Evolutionary conservation across 495 filamentous ascomycete species (phyloP).

Genomic region (Hypoxylon fragiforme): DNA sequence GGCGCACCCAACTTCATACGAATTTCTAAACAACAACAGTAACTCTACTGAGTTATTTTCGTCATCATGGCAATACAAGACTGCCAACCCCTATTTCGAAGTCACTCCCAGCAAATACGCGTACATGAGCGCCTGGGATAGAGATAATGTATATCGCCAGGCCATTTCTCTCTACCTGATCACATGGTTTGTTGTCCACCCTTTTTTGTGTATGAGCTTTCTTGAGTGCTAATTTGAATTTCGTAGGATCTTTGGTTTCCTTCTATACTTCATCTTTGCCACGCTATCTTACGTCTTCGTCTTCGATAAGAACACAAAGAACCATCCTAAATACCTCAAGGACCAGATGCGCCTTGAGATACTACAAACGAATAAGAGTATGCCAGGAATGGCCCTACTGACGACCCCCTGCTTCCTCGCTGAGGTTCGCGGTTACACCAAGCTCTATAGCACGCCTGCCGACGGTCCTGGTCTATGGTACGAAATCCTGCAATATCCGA

Average conservation of each 20-base stretch:
- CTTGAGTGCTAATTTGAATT: slow-evolving; percentile 18
- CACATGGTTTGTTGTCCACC: slow-evolving; percentile 69
- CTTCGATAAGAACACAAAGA: slow-evolving; percentile 88
- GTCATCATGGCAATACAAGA: slow-evolving; percentile 63
- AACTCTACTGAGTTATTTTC: slow-evolving; percentile 45
- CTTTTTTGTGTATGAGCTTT: slow-evolving; percentile 7
- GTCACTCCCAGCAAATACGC: slow-evolving; percentile 76
- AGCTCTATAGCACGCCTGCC: slow-evolving; percentile 76
- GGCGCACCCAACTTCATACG: slow-evolving; percentile 52
- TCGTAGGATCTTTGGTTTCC: slow-evolving; percentile 78
- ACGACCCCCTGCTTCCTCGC: slow-evolving; percentile 81
- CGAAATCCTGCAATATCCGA: slow-evolving; percentile 82
- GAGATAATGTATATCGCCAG: slow-evolving; percentile 83
- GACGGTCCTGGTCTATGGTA: slow-evolving; percentile 77
- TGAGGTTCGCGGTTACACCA: slow-evolving; percentile 84
- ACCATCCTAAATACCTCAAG: slow-evolving; percentile 93
- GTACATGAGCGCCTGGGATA: slow-evolving; percentile 75
- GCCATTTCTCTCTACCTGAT: slow-evolving; percentile 75
- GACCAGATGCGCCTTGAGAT: slow-evolving; percentile 92
- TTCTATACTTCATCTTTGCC: slow-evolving; percentile 83
- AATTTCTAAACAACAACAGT: slow-evolving; percentile 38
- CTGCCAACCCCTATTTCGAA: slow-evolving; percentile 71
- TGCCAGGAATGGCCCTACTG: slow-evolving; percentile 83
- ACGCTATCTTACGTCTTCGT: slow-evolving; percentile 86
- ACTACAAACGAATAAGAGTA: slow-evolving; percentile 67